Evolutionary conservation across 108 stramenopile genomes (phyloP).

Genomic region (Licmophora abbreviata): DNA sequence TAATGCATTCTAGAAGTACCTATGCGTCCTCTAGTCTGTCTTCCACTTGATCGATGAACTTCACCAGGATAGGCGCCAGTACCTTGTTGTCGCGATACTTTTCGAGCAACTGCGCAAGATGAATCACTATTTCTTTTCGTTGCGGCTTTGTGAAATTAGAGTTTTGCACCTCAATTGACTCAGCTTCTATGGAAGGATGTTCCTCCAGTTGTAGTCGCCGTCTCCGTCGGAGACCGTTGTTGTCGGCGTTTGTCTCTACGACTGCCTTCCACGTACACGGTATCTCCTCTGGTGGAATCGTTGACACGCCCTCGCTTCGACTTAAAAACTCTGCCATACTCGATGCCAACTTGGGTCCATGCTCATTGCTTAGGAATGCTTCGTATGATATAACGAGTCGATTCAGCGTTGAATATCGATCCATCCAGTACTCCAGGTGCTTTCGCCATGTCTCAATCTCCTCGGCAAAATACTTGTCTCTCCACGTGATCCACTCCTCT

Average conservation of each 20-base stretch:
- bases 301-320: not conserved
- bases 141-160: not conserved
- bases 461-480: constrained; percentile 2
- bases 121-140: constrained; percentile 5
- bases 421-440: constrained; percentile 9
- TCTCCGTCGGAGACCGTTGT: not conserved
- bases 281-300: constrained; percentile 3
- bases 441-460: constrained; percentile 7
- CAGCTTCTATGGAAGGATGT: not conserved
- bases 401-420: constrained; percentile 4
- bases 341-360: constrained; percentile 2
- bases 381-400: constrained; percentile 5
- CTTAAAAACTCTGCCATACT: constrained; percentile 6
- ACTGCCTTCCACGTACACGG: constrained; percentile 6
- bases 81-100: constrained; percentile 3
- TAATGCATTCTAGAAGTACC: no score
- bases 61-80: constrained; percentile 6
- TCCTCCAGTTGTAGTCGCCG: not conserved
- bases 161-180: not conserved
- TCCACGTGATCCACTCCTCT: constrained; percentile 9
- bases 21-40: no score
- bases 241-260: not conserved
- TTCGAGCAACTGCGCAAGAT: constrained; percentile 6
- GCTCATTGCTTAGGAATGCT: not conserved
- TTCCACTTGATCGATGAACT: constrained; percentile 6